These are phyloP conservation scores for Sclerotinia spermophila DNA, from an alignment of 2,329 filamentous ascomycete species.

Conservation along the genomic window DNA sequence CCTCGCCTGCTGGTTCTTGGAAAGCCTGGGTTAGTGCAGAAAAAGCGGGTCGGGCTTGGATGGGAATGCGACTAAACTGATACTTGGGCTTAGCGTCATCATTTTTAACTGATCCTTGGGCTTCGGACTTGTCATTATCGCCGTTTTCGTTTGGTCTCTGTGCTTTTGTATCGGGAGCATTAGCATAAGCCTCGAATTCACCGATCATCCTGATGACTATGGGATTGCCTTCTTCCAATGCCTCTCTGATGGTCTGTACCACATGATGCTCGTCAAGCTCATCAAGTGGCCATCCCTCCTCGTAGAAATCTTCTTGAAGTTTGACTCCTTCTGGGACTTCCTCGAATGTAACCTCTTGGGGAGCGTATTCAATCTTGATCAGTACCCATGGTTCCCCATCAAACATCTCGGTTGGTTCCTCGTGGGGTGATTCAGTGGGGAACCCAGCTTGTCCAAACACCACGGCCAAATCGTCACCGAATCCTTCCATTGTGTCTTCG, in stretches of 20 bases:
- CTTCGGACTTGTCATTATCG: neutral
- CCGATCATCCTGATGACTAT: neutral
- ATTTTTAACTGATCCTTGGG: neutral
- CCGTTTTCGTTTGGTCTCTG: neutral
- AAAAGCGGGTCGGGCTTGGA: neutral
- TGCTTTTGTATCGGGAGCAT: neutral
- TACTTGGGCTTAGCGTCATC: neutral
- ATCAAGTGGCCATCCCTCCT: neutral
- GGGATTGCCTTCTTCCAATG: neutral
- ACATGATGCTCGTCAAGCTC: neutral
- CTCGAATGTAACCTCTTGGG: neutral
- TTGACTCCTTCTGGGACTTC: neutral
- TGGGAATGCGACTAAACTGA: neutral
- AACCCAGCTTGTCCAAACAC: neutral
- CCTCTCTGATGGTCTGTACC: neutral
- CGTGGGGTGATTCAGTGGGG: too few relatives aligned
- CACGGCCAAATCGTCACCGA: neutral
- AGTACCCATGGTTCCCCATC: neutral
- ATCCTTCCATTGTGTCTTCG: neutral
- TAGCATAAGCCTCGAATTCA: neutral
- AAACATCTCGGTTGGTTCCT: neutral
- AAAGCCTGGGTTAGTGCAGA: neutral
- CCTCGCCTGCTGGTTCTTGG: accelerated
- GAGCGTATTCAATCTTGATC: neutral
- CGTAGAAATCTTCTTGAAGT: neutral